phyloP scores from a whole-genome alignment of 108 stramenopile genomes.

The Discostella pseudostelligera region DNA sequence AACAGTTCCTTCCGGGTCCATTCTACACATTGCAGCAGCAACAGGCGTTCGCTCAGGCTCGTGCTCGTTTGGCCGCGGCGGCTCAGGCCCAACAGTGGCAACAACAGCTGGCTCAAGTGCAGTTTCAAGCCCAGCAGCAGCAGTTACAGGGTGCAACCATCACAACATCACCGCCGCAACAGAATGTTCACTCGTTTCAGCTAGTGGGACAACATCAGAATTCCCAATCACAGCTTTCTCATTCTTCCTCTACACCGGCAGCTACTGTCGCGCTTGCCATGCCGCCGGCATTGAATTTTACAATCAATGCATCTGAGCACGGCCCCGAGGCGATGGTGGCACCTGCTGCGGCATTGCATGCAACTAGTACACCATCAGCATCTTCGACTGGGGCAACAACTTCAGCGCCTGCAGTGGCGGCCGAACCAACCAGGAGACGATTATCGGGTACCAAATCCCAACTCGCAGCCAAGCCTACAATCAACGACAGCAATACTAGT shows the following conservation, averaged over 20 bases:
- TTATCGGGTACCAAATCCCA: neutral
- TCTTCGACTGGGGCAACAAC: neutral
- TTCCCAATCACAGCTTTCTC: neutral
- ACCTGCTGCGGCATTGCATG: neutral
- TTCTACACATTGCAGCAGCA: slow-evolving; percentile 17
- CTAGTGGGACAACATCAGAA: slow-evolving; percentile 6
- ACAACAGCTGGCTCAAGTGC: slow-evolving; percentile 11
- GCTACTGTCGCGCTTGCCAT: neutral
- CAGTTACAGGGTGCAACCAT: neutral
- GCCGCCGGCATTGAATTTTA: neutral
- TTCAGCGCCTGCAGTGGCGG: neutral
- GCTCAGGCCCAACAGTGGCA: slow-evolving; percentile 22
- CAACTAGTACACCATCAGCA: neutral
- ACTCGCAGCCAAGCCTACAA: neutral
- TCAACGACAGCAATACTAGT: slow-evolving; percentile 3
- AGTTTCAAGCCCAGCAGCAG: slow-evolving; percentile 11
- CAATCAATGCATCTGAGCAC: neutral
- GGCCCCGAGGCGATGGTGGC: neutral
- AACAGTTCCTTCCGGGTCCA: slow-evolving; percentile 10
- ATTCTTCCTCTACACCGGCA: neutral
- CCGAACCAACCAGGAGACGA: neutral
- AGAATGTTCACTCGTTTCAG: neutral
- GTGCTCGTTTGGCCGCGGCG: slow-evolving; percentile 4
- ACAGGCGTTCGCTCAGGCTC: slow-evolving; percentile 12
- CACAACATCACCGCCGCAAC: neutral